Base-by-base conservation (phyloP, 2,329 filamentous ascomycete genomes). In the Mycosphaerella arachidis region DNA sequence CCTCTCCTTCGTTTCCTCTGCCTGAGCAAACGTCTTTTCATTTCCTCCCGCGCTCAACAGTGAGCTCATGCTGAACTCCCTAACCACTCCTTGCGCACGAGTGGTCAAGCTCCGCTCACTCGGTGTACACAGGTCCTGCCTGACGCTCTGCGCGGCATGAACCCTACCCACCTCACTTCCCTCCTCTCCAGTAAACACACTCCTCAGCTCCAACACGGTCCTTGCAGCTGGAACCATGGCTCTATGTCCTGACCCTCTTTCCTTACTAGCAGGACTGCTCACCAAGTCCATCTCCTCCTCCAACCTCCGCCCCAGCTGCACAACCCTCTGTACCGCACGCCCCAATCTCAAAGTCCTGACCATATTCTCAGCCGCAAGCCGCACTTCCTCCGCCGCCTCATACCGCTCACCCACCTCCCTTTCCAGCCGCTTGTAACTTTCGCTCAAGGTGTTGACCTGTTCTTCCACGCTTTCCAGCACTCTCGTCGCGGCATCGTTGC, bases 371-470 rank as follows among this genome's bases (percentile, higher is more conserved):
- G 91, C 89, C 10, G 91, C 90, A 55, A 87, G 76, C 9, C 88
- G 84, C 7, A 96, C 90, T 75, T 94, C 86, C 58, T 95, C 89
- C 0, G 94, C 93, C 58, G 88, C 87, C 68, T 91, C 88, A 78
- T 96, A 90, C 68, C 93, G 91, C 68, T 89, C 84, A 55, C 91
- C 82, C 48, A 97, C 92, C 72, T 97, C 91, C 72, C 86, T 88
- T 76, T 96, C 89, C 29, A 97, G 81, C 66, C 93, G 86, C 63
- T 85, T 84, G 77, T 96, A 97, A 73, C 90, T 92, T 69, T 92
- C 87, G 65, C 90, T 92, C 63, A 99, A 80, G 63, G 84, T 87
- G 59, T 85, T 83, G 65, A 97, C 85, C 74, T 97, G 92, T 7
- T 84, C 81, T 67, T 95, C 90, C 40, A 97, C 85, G 69, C 90